Evolutionary conservation across 1,284 basidiomycete genomes (phyloP).

Genomic region (Stygiomarasmius scandens): DNA sequence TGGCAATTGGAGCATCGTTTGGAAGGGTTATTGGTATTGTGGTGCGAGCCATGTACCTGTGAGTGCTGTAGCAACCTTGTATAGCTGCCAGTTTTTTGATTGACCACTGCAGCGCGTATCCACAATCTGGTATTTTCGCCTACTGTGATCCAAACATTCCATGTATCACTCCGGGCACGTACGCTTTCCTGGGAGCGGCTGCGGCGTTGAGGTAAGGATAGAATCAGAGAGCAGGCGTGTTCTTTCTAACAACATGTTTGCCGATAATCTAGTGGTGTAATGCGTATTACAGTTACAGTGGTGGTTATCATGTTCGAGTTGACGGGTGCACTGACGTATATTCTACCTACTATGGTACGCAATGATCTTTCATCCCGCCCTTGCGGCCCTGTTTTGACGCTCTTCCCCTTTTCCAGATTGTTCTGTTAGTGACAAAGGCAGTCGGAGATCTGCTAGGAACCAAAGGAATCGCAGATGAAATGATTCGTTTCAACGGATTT

Average conservation of each 20-base stretch:
- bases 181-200: constrained; percentile 93
- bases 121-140: constrained; percentile 84
- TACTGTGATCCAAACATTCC: constrained; percentile 90
- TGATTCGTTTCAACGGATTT: constrained; percentile 96
- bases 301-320: constrained; percentile 99
- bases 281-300: constrained; percentile 95
- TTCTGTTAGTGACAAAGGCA: constrained; percentile 93
- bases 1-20: constrained; percentile 97
- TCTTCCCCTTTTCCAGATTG: constrained; percentile 76
- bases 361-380: not conserved
- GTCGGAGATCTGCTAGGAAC: constrained; percentile 95
- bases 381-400: too few relatives aligned
- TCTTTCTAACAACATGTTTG: too few relatives aligned
- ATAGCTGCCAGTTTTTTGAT: not conserved
- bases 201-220: constrained; percentile 81
- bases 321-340: constrained; percentile 98
- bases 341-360: constrained; percentile 94
- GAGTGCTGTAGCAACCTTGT: constrained; percentile 25
- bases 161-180: constrained; percentile 98
- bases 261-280: constrained; percentile 77
- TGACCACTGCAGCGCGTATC: constrained; percentile 67
- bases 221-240: not conserved
- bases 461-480: constrained; percentile 95
- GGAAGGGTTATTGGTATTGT: constrained; percentile 95
- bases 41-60: constrained; percentile 91